A percentile compares a stretch with the other conserved stretches of the same genome.
Evolutionary conservation across 2,329 filamentous ascomycete genomes (phyloP).

Genomic region (Ascochyta fabae): DNA sequence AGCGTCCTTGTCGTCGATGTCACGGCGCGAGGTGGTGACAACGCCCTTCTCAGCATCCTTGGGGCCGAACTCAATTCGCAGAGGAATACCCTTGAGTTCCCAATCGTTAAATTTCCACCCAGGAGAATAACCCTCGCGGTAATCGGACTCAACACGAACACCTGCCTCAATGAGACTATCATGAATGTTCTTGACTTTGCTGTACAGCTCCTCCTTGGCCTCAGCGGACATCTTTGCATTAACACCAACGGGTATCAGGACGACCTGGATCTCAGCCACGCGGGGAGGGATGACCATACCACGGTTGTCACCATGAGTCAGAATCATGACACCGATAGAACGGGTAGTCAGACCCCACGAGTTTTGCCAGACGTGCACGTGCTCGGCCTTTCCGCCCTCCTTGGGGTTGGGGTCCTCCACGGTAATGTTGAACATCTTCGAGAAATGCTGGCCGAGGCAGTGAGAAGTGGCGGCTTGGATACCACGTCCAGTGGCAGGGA

Average conservation of each 20-base stretch:
- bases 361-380: conserved; percentile 95
- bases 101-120: conserved; percentile 99
- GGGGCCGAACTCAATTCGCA: conserved; percentile 93
- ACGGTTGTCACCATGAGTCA: conserved; percentile 96
- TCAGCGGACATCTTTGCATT: conserved; percentile 73
- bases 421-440: conserved; percentile 98
- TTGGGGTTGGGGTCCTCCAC: conserved; percentile 85
- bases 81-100: conserved; percentile 94
- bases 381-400: conserved; percentile 65
- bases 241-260: conserved; percentile 91
- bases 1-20: conserved; percentile 74
- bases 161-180: conserved; percentile 72
- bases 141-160: conserved; percentile 80
- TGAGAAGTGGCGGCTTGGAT: conserved; percentile 97
- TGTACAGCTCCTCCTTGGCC: conserved; percentile 76
- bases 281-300: conserved; percentile 92
- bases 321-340: conserved; percentile 97
- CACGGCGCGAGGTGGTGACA: conserved; percentile 84
- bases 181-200: conserved; percentile 75
- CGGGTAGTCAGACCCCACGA: conserved; percentile 98
- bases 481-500: conserved; percentile 91
- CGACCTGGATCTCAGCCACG: conserved; percentile 82
- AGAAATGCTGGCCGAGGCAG: conserved; percentile 95
- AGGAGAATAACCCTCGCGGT: conserved; percentile 86
- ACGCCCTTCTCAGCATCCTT: conserved; percentile 88